Evolutionary conservation across 2,329 filamentous ascomycete genomes (phyloP), one percentile per base, ranked within the genome.

Genomic region (Arthrinium puccinioides): DNA sequence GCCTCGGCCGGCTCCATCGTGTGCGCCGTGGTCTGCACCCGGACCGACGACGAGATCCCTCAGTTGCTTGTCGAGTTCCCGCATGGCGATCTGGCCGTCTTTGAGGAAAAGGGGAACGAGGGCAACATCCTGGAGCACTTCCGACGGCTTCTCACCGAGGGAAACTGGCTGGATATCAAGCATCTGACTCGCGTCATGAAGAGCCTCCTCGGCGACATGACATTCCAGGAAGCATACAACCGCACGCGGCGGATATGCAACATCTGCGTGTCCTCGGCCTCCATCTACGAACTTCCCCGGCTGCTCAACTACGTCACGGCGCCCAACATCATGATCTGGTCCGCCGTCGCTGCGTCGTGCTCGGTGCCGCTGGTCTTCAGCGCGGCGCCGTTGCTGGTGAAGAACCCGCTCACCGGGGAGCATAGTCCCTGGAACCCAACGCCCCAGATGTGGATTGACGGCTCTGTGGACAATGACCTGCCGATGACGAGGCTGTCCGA

Each of bases 251-350:
- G 88, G 41, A 89, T 96, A 43, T 76, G 95, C 53, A 97, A 96
- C 57, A 95, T 97, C 25, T 89, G 86, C 41, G 89, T 97, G 6
- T 95, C 89, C 0, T 87, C 85, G 3, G 84, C 87, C 2, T 87
- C 85, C 13, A 74, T 90, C 38, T 92, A 94, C 57, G 89, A 96
- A 55, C 69, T 94, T 13, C 90, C 89, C 1, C 72, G 86, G 25
- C 67, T 97, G 0, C 71, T 97, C 48, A 97, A 97, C 59, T 96
- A 95, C 53, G 76, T 94, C 41, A 96, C 90, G 0, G 84, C 90
- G 0, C 89, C 90, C 0, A 92, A 96, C 54, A 89, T 97, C 37
- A 76, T 96, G 64, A 89, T 97, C 38, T 95, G 89, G 87, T 95
- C 89, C 13, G 90, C 90, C 23, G 89, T 96, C 51, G 87, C 87